These are phyloP conservation scores for Pseudognaphalium luteoalbum DNA, from an alignment of 129 eudicot genomes.

Conservation along the genomic window DNA sequence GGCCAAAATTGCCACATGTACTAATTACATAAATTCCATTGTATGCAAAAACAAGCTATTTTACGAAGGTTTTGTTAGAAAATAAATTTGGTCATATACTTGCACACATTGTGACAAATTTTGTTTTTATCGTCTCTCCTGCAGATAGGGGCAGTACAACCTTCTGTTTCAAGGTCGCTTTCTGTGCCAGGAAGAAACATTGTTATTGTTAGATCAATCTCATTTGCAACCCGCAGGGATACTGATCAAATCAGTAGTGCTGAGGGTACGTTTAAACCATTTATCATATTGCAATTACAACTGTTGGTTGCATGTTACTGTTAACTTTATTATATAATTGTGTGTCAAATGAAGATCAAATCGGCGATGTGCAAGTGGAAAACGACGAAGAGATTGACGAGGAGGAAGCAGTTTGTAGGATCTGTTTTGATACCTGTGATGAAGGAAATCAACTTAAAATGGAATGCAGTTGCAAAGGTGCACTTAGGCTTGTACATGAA, in stretches of 20 bases:
- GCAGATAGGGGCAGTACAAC: slow-evolving; percentile 51
- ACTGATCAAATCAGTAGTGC: slow-evolving; percentile 40
- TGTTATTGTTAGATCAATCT: slow-evolving; percentile 75
- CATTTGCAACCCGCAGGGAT: slow-evolving; percentile 59
- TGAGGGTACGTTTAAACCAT: slow-evolving; percentile 49
- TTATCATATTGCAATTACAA: neutral
- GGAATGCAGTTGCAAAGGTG: slow-evolving; percentile 99
- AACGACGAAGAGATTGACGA: slow-evolving; percentile 88
- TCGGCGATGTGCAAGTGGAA: slow-evolving; percentile 47
- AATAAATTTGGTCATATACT: neutral
- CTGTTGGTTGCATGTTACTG: neutral
- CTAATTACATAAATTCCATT: neutral
- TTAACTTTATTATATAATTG: slow-evolving; percentile 14
- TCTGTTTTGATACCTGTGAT: slow-evolving; percentile 74
- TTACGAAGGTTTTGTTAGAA: neutral
- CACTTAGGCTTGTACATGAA: slow-evolving; percentile 75
- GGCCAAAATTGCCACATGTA: neutral
- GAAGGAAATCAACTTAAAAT: slow-evolving; percentile 76
- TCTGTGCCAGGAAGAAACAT: slow-evolving; percentile 73
- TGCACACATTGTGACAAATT: neutral
- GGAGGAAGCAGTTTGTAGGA: slow-evolving; percentile 96
- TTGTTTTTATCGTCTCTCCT: slow-evolving; percentile 5
- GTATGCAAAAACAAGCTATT: neutral
- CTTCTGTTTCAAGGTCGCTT: slow-evolving; percentile 71
- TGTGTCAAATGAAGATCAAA: slow-evolving; percentile 48